These are phyloP conservation scores for Sporothrix euskadiensis DNA, from an alignment of 2,329 filamentous ascomycete genomes.

Conservation along the genomic window DNA sequence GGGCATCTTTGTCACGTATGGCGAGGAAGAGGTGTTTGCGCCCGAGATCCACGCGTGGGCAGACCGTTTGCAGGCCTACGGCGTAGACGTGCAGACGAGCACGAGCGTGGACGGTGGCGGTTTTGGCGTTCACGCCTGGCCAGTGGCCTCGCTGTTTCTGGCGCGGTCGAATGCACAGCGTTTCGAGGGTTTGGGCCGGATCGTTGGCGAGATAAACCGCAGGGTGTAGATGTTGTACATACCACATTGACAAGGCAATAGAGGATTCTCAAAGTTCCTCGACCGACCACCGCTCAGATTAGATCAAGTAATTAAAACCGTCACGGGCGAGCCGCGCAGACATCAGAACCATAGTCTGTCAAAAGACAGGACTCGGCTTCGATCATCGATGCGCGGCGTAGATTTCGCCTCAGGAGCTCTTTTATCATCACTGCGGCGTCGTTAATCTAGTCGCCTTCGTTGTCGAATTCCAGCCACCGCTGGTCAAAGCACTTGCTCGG, in stretches of 20 bases:
- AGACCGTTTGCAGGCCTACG: constrained; percentile 34
- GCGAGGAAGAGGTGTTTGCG: constrained; percentile 79
- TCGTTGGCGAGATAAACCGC: constrained; percentile 41
- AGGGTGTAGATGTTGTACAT: constrained; percentile 33
- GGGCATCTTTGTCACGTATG: constrained; percentile 71
- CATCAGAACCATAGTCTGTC: constrained; percentile 52
- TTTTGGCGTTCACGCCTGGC: constrained; percentile 72
- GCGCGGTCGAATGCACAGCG: constrained; percentile 51
- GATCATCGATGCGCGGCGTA: constrained; percentile 34
- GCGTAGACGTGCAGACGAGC: constrained; percentile 36
- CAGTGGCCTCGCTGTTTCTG: constrained; percentile 66
- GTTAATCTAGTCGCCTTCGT: neutral
- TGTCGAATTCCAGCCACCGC: neutral
- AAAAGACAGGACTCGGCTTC: constrained; percentile 50
- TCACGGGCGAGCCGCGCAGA: constrained; percentile 44
- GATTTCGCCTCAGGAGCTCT: constrained; percentile 47
- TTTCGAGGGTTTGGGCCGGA: constrained; percentile 51
- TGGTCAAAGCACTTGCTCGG: neutral
- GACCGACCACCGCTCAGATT: constrained; percentile 54
- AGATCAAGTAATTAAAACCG: constrained; percentile 59
- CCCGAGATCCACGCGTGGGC: constrained; percentile 67
- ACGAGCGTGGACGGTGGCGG: constrained; percentile 40
- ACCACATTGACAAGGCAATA: constrained; percentile 29
- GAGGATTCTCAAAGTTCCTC: constrained; percentile 26
- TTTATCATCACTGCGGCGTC: constrained; percentile 39